Percentiles rank a stretch among this genome's conserved stretches.
These are phyloP conservation scores for Medicago ruthenica DNA, from an alignment of 306 rosid genomes.

Conservation along the genomic window DNA sequence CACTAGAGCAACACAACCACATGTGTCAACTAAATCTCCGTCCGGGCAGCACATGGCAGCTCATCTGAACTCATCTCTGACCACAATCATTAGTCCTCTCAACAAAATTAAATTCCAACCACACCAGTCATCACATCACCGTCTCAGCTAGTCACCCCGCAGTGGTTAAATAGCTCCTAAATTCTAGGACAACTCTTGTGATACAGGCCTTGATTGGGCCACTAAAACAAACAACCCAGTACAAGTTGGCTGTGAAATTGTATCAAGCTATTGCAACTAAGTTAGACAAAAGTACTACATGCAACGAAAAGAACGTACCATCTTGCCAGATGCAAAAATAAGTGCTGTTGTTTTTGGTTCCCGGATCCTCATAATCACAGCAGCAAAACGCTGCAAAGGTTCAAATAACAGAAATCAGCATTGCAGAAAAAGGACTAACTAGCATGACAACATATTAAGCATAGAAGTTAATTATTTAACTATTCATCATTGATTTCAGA, in stretches of 20 bases:
- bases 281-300: conserved; percentile 2
- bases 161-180: background rate
- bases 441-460: conserved; percentile 1
- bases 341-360: conserved; percentile 93
- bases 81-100: background rate
- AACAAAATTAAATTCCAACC: background rate
- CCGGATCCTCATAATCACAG: conserved; percentile 96
- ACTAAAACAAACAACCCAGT: background rate
- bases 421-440: conserved; percentile 21
- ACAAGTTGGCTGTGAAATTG: background rate
- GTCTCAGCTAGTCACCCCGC: background rate
- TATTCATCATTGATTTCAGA: conserved; percentile 6
- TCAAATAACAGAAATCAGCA: conserved; percentile 36
- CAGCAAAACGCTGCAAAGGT: conserved; percentile 90
- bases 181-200: background rate
- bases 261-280: conserved; percentile 11
- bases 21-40: background rate
- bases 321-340: conserved; percentile 95
- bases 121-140: background rate
- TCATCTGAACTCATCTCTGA: background rate
- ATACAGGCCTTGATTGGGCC: background rate
- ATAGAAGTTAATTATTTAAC: background rate
- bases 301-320: conserved; percentile 59
- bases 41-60: background rate
- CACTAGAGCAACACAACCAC: background rate